Evolutionary conservation across 106 monocot genomes (phyloP), one percentile per base, ranked within the genome.

Genomic region (Platanthera zijinensis): DNA sequence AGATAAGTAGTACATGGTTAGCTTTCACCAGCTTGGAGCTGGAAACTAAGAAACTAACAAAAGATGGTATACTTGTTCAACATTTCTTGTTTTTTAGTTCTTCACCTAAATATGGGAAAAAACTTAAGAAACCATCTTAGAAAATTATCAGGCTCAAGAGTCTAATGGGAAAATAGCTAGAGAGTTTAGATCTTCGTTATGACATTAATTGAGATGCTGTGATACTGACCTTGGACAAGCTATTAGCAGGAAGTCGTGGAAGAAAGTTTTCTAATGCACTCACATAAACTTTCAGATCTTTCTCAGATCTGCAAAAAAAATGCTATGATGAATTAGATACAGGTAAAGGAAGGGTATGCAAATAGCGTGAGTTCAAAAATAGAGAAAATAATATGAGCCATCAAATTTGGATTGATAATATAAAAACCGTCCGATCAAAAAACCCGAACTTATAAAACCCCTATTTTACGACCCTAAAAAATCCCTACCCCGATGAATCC

Each of bases 211-310:
- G 39, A 39, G 39, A 39, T 39, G 39, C 3, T 14, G 61, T n/a
- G 10, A 21, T 45, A n/a, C 50, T 59, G 75, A 96, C 96, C 85
- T 88, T 93, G 54, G 90, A 92, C 59, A 96, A 76, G 76, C 82
- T 87, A 80, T 93, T 92, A 76, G 92, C 90, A 79, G 86, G 86
- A 73, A 96, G 74, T 5, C 84, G 85, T 21, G 75, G 85, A 28
- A 89, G 77, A 52, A 28, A 77, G 53, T 81, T 81, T 51, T 66
- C 10, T 78, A 96, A 76, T 79, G 96, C 92, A 66, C 89, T 80
- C 32, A 83, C 79, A 81, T 96, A 96, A 18, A 96, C 81, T 78
- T 84, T 56, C 25, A 96, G 79, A 50, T 92, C 92, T 63, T 87
- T 80, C 17, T 30, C 28, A 71, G 79, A 89, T 45, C 92, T 95